Conservation (phyloP, 2,329 filamentous ascomycete genomes). For the Knoxdaviesia capensis region DNA sequence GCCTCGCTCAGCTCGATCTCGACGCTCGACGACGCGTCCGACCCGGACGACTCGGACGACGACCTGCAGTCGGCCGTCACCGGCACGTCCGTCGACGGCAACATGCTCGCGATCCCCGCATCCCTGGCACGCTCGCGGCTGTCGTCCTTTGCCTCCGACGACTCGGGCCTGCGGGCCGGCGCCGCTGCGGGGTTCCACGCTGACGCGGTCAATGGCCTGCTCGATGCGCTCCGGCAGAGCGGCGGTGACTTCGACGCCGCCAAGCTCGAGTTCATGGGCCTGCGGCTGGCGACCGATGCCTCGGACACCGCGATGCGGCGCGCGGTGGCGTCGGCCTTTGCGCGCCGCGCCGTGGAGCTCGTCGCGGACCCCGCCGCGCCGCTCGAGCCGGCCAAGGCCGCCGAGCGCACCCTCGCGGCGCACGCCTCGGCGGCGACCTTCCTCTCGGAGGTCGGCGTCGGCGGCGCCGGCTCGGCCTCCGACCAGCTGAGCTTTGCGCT, state of each 20-base stretch:
- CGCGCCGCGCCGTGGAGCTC: conserved; percentile 59
- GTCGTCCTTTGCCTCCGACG: conserved; percentile 53
- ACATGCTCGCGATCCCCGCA: too few relatives aligned
- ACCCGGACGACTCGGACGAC: conserved; percentile 46
- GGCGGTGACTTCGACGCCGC: conserved; percentile 60
- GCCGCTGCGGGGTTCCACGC: conserved; percentile 48
- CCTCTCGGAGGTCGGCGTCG: conserved; percentile 37
- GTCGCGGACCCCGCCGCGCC: conserved; percentile 23
- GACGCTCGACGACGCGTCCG: conserved; percentile 39
- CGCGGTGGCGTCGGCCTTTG: conserved; percentile 70
- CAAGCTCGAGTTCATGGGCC: conserved; percentile 78
- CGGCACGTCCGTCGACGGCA: too few relatives aligned
- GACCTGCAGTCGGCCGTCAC: conserved; percentile 18
- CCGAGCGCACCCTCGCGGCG: conserved; percentile 36
- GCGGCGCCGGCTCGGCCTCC: conserved; percentile 36
- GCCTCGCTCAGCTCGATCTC: conserved; percentile 35
- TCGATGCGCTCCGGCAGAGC: conserved; percentile 62
- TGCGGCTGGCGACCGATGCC: conserved; percentile 81
- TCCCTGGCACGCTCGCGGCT: conserved; percentile 47
- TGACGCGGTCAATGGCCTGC: conserved; percentile 71
- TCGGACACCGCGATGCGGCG: conserved; percentile 75
- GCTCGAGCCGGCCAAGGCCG: conserved; percentile 42
- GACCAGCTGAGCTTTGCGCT: conserved; percentile 78
- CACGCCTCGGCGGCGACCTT: conserved; percentile 33
- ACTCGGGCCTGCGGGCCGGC: conserved; percentile 37